These are phyloP conservation scores for Hyaloscypha bicolor DNA, from an alignment of 495 filamentous ascomycete genomes.

Conservation along the genomic window DNA sequence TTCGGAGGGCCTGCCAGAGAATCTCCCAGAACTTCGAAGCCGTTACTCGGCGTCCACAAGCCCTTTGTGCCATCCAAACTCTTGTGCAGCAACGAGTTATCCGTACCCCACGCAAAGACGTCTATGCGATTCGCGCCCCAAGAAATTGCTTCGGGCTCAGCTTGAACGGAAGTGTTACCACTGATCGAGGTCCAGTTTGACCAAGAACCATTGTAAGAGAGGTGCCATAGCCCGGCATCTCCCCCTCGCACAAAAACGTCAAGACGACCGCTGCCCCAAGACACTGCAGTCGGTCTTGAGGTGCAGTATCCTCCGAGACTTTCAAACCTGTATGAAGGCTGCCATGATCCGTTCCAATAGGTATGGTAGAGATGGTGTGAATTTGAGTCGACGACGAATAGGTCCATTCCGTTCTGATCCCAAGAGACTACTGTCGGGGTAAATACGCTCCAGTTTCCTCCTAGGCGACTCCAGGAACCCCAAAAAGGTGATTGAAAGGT, in stretches of 20 bases:
- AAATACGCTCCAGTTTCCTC: no score
- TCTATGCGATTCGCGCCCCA: constrained; percentile 3
- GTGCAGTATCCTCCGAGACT: no score
- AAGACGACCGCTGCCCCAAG: not conserved
- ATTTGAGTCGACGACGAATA: no score
- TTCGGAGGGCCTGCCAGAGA: constrained; percentile 1
- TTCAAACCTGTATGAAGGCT: no score
- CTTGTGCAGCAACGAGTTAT: not conserved
- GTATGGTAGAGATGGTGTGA: no score
- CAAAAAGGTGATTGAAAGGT: no score
- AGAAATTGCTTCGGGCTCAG: constrained; percentile 2
- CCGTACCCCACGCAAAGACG: constrained; percentile 5
- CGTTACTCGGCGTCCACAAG: not conserved
- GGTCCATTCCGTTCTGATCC: no score
- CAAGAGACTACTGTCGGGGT: no score
- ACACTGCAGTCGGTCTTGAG: not conserved
- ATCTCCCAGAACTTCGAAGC: not conserved
- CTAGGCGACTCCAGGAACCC: no score
- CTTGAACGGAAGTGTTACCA: not conserved
- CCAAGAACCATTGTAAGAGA: not conserved
- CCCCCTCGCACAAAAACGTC: constrained; percentile 1
- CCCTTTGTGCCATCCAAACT: not conserved
- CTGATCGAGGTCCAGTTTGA: constrained; percentile 1
- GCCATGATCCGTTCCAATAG: no score
- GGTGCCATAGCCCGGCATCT: constrained; percentile 4